Conservation (phyloP, 148 eudicot species). For the Simmondsia chinensis region DNA sequence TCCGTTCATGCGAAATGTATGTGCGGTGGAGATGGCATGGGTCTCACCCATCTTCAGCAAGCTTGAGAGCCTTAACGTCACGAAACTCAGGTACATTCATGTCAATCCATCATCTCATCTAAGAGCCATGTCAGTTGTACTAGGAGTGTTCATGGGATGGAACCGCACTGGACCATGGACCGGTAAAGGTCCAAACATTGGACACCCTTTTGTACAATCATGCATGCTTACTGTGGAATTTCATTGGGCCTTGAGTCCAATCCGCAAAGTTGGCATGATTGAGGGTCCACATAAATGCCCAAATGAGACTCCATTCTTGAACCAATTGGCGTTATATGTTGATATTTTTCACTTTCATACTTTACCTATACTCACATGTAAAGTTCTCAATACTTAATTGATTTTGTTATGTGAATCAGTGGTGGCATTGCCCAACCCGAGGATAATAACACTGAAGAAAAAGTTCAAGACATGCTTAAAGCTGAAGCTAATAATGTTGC, state of each 20-base stretch:
- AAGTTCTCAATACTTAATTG: too few relatives aligned
- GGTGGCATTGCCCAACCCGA: slow-evolving; percentile 47
- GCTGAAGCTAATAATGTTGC: slow-evolving; percentile 21
- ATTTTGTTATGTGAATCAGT: slow-evolving; percentile 26
- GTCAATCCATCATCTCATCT: not conserved
- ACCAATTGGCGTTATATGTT: too few relatives aligned
- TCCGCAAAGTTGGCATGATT: too few relatives aligned
- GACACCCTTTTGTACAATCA: too few relatives aligned
- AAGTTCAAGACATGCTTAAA: slow-evolving; percentile 15
- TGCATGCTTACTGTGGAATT: too few relatives aligned
- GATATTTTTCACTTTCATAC: not conserved
- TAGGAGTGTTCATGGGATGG: not conserved
- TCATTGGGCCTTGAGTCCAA: too few relatives aligned
- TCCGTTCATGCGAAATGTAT: slow-evolving; percentile 81
- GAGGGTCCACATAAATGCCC: too few relatives aligned
- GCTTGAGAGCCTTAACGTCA: slow-evolving; percentile 59
- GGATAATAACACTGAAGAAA: slow-evolving; percentile 16
- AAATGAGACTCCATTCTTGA: too few relatives aligned
- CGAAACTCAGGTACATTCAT: slow-evolving; percentile 46
- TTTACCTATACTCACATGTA: not conserved
- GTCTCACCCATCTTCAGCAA: slow-evolving; percentile 54
- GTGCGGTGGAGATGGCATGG: slow-evolving; percentile 82
- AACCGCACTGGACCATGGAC: too few relatives aligned
- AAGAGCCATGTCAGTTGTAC: not conserved
- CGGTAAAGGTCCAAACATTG: too few relatives aligned